phyloP scores from a whole-genome alignment of 2,329 filamentous ascomycete genomes.

The Trichophyton benhamiae region DNA sequence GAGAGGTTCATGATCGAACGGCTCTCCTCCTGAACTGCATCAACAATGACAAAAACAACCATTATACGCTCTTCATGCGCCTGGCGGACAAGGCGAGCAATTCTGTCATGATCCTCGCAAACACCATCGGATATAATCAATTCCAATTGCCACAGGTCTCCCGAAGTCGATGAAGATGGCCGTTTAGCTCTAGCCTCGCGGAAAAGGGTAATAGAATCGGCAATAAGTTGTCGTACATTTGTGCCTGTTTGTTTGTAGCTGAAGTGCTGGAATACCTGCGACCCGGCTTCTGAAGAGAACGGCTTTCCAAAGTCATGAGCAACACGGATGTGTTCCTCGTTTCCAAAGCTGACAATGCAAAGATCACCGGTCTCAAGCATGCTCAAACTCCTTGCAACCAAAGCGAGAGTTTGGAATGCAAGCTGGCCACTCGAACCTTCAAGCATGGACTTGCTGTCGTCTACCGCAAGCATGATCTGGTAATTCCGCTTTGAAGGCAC shows the following conservation, averaged over 20 bases:
- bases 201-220: constrained; percentile 69
- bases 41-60: constrained; percentile 96
- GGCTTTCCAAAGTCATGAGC: constrained; percentile 76
- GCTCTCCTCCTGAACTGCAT: constrained; percentile 41
- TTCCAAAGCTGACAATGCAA: constrained; percentile 81
- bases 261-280: constrained; percentile 73
- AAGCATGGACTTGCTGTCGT: constrained; percentile 90
- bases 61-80: constrained; percentile 91
- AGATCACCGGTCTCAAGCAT: constrained; percentile 94
- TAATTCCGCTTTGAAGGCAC: constrained; percentile 89
- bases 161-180: constrained; percentile 38
- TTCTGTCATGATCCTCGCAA: constrained; percentile 76
- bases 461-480: constrained; percentile 93
- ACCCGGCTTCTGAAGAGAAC: constrained; percentile 69
- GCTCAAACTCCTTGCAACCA: constrained; percentile 72
- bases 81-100: constrained; percentile 69
- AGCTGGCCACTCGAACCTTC: constrained; percentile 64
- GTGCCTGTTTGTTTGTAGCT: constrained; percentile 76
- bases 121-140: constrained; percentile 89
- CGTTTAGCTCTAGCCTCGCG: constrained; percentile 56
- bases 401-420: constrained; percentile 85
- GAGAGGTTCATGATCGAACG: constrained; percentile 69
- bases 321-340: constrained; percentile 56
- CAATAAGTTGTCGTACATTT: constrained; percentile 67
- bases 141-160: constrained; percentile 87